These are phyloP conservation scores for Pisolithus orientalis DNA, from an alignment of 768 basidiomycete genomes.

Conservation along the genomic window DNA sequence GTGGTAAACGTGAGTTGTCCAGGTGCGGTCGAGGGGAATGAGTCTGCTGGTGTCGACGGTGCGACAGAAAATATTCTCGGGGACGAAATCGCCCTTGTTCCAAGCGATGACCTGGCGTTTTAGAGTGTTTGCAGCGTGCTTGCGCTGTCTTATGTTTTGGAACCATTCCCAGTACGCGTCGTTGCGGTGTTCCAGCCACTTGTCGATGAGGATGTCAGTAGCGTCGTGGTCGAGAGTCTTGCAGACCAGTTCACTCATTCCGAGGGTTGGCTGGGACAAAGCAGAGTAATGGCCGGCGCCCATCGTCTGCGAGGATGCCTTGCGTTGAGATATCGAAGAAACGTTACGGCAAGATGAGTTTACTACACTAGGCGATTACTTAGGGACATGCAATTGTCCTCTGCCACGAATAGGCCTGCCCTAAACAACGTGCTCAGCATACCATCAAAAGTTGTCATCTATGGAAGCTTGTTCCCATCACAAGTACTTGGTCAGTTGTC, in stretches of 20 bases:
- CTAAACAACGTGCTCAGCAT: neutral
- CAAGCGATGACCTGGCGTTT: conserved; percentile 45
- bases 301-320: neutral
- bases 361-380: neutral
- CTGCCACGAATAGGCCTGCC: neutral
- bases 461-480: neutral
- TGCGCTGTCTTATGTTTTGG: conserved; percentile 58
- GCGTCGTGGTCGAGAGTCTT: conserved; percentile 72
- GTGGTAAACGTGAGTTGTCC: conserved; percentile 78
- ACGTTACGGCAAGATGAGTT: no score
- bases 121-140: conserved; percentile 45
- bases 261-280: conserved; percentile 57
- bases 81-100: conserved; percentile 69
- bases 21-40: conserved; percentile 75
- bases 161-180: conserved; percentile 79
- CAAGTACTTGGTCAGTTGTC: no score
- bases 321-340: no score
- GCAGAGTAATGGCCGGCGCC: conserved; percentile 47
- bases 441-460: neutral
- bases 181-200: conserved; percentile 75
- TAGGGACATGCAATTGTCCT: neutral
- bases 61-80: conserved; percentile 74
- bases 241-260: conserved; percentile 74
- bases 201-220: conserved; percentile 75
- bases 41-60: conserved; percentile 73